Percentiles rank a stretch among this genome's conserved stretches.
Evolutionary conservation across 2,329 filamentous ascomycete genomes (phyloP).

Genomic region (Microthyrium microscopicum): DNA sequence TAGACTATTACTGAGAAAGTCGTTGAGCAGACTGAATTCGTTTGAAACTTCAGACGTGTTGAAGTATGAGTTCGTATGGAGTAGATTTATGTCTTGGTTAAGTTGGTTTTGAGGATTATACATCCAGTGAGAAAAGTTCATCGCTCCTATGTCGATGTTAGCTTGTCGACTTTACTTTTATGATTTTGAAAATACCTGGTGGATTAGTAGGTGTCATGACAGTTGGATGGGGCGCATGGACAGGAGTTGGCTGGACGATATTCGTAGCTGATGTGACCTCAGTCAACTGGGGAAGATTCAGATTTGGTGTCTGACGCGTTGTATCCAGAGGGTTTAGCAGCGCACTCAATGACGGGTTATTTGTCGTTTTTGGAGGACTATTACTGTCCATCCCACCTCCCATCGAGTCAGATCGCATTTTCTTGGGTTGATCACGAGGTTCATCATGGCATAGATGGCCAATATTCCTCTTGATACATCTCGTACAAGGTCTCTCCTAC

Average conservation of each 20-base stretch:
- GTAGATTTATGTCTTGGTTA: constrained; percentile 88
- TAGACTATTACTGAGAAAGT: constrained; percentile 84
- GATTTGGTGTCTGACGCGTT: constrained; percentile 20
- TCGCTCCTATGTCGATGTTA: no score
- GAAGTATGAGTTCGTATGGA: constrained; percentile 81
- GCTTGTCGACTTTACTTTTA: no score
- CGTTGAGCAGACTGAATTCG: constrained; percentile 92
- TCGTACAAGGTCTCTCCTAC: constrained; percentile 86
- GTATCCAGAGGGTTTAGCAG: constrained; percentile 15
- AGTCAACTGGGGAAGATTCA: constrained; percentile 20
- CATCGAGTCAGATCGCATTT: constrained; percentile 43
- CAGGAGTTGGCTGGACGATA: constrained; percentile 54
- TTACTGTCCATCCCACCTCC: constrained; percentile 17
- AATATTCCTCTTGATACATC: constrained; percentile 97
- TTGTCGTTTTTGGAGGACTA: constrained; percentile 16
- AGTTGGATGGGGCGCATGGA: constrained; percentile 49
- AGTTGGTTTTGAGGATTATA: no score
- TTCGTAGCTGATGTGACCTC: constrained; percentile 32
- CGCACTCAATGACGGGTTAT: constrained; percentile 15
- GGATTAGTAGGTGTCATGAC: constrained; percentile 48
- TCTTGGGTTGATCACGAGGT: constrained; percentile 75
- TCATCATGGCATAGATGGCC: constrained; percentile 97
- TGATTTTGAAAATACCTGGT: constrained; percentile 48
- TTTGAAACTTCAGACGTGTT: constrained; percentile 84
- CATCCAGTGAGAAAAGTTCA: no score